These are phyloP conservation scores for Boeremia exigua DNA, from an alignment of 2,329 filamentous ascomycete genomes.

Conservation along the genomic window DNA sequence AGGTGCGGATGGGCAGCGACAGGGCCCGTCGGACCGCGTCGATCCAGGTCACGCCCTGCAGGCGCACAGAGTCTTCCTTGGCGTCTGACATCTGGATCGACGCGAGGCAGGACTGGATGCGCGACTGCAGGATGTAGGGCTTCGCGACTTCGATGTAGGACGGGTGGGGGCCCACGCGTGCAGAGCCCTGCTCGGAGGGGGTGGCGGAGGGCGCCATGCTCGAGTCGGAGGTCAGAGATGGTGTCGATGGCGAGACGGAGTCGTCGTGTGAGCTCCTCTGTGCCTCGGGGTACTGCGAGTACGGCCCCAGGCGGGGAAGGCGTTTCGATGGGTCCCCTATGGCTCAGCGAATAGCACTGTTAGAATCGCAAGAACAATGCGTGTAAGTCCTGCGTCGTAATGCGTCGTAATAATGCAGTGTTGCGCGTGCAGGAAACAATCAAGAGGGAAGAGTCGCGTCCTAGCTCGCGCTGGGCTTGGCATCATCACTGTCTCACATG, in stretches of 20 bases:
- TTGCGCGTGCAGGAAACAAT: background rate
- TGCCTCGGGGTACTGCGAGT: constrained; percentile 7
- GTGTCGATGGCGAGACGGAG: background rate
- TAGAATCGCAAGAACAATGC: background rate
- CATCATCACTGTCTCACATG: constrained; percentile 12
- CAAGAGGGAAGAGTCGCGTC: constrained; percentile 2
- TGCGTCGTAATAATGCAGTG: no score
- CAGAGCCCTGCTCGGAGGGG: constrained; percentile 30
- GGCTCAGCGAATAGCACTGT: background rate
- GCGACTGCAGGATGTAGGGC: constrained; percentile 83
- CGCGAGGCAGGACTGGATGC: constrained; percentile 74
- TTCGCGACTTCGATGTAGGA: constrained; percentile 69
- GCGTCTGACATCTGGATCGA: constrained; percentile 74
- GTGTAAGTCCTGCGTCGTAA: background rate
- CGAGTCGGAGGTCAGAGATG: constrained; percentile 4
- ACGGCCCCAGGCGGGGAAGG: constrained; percentile 13
- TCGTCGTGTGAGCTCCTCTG: background rate
- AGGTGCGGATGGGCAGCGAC: constrained; percentile 86
- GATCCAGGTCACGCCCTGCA: constrained; percentile 89
- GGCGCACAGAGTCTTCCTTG: constrained; percentile 78
- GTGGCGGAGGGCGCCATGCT: constrained; percentile 42
- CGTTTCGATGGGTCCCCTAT: constrained; percentile 10
- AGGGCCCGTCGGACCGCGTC: constrained; percentile 81
- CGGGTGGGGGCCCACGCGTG: constrained; percentile 60
- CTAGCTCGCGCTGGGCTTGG: constrained; percentile 14